Conservation (phyloP, 306 rosid species). For the Medicago ruthenica region DNA sequence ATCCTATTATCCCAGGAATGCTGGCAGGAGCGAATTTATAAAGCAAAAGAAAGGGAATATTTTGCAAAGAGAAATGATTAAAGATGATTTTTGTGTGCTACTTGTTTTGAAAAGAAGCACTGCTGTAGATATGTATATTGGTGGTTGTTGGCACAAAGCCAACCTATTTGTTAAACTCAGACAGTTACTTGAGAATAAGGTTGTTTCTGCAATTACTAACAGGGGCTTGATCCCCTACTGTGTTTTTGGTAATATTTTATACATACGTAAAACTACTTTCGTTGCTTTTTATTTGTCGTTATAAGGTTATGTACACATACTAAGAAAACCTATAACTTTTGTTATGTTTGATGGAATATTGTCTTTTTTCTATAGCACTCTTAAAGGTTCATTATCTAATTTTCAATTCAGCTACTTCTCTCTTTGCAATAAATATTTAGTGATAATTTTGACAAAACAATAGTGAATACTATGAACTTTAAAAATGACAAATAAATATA, state of each 20-base stretch:
- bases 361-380: too few relatives aligned
- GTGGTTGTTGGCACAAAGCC: slow-evolving; percentile 26
- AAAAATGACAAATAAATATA: too few relatives aligned
- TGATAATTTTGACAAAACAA: too few relatives aligned
- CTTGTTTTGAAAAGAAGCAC: slow-evolving; percentile 22
- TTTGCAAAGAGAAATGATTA: slow-evolving; percentile 23
- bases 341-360: too few relatives aligned
- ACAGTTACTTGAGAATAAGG: slow-evolving; percentile 8
- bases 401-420: too few relatives aligned
- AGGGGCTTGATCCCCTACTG: not conserved
- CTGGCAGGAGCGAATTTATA: slow-evolving; percentile 31
- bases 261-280: not conserved
- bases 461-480: too few relatives aligned
- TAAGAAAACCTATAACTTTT: too few relatives aligned
- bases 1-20: slow-evolving; percentile 12
- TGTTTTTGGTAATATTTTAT: not conserved
- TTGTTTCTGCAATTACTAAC: not conserved
- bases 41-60: slow-evolving; percentile 27
- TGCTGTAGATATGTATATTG: slow-evolving; percentile 27
- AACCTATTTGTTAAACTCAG: slow-evolving; percentile 19
- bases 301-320: too few relatives aligned
- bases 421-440: too few relatives aligned
- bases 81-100: slow-evolving; percentile 13
- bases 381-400: too few relatives aligned
- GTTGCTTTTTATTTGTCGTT: too few relatives aligned